Percentiles rank a stretch among this genome's conserved stretches.
These are phyloP conservation scores for Nakaseomyces nivariensis DNA, from an alignment of 1,139 yeast genomes.

Conservation along the genomic window DNA sequence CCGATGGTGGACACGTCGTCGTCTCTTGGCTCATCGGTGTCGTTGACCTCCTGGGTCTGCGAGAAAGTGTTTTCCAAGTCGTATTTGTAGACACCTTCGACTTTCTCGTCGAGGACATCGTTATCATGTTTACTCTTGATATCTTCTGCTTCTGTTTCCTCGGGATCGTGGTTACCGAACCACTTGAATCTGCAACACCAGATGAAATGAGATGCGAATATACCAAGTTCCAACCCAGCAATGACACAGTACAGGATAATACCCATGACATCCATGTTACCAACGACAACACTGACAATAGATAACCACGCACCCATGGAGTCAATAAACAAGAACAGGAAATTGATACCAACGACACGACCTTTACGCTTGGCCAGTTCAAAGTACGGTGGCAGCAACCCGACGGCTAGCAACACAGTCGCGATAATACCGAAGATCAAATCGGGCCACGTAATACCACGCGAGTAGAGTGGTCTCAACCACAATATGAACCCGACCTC, in stretches of 20 bases:
- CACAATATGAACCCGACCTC: constrained; percentile 69
- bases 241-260: constrained; percentile 65
- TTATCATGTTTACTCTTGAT: not conserved
- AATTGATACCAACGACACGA: constrained; percentile 79
- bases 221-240: constrained; percentile 66
- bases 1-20: not conserved
- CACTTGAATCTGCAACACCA: constrained; percentile 56
- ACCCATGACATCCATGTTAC: constrained; percentile 65
- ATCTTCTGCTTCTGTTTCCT: not conserved
- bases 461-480: constrained; percentile 50
- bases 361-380: constrained; percentile 75
- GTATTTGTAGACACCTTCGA: not conserved
- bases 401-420: constrained; percentile 61
- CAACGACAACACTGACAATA: constrained; percentile 53
- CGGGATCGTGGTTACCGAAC: constrained; percentile 21
- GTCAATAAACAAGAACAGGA: constrained; percentile 69
- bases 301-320: constrained; percentile 74
- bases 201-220: constrained; percentile 53
- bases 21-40: constrained; percentile 1
- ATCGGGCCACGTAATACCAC: constrained; percentile 58
- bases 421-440: constrained; percentile 73
- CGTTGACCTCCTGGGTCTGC: constrained; percentile 1
- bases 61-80: not conserved
- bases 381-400: constrained; percentile 80
- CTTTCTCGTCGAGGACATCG: not conserved